A percentile compares a stretch with the other conserved stretches of the same genome.
Evolutionary conservation across 345 rosid genomes (phyloP).

Genomic region (Ceriops decandra): DNA sequence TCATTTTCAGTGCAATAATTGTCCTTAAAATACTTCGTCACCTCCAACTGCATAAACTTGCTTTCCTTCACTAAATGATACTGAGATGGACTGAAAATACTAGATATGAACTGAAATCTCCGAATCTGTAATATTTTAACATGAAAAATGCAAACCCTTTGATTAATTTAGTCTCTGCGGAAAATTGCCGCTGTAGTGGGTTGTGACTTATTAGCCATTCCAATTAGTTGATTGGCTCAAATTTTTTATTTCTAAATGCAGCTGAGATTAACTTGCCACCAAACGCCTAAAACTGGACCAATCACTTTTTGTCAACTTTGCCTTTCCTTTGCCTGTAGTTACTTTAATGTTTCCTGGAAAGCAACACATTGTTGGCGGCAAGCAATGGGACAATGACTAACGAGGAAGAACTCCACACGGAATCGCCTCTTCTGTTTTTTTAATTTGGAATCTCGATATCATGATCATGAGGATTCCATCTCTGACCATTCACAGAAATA

Average conservation of each 20-base stretch:
- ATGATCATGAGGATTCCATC: neutral
- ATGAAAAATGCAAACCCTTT: neutral
- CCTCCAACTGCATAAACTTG: neutral
- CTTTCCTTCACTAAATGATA: neutral
- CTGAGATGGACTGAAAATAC: neutral
- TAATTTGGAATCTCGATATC: slow-evolving; percentile 4
- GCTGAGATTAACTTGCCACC: neutral
- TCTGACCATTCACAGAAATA: neutral
- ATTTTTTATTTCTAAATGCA: too few relatives aligned
- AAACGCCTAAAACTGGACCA: neutral
- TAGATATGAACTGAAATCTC: neutral
- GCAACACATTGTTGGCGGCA: neutral
- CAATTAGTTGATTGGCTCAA: too few relatives aligned
- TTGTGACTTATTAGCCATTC: too few relatives aligned
- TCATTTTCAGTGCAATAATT: neutral
- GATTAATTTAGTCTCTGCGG: neutral
- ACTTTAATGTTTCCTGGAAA: neutral
- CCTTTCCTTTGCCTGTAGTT: neutral
- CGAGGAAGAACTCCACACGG: neutral
- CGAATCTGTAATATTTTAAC: neutral
- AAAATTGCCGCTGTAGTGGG: too few relatives aligned
- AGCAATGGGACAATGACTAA: neutral
- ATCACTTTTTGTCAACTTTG: neutral
- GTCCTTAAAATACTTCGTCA: neutral
- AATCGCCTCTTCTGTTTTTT: neutral